Percentiles rank a stretch among this genome's conserved stretches.
phyloP scores from a whole-genome alignment of 345 rosid species.

The Triadica sebifera region DNA sequence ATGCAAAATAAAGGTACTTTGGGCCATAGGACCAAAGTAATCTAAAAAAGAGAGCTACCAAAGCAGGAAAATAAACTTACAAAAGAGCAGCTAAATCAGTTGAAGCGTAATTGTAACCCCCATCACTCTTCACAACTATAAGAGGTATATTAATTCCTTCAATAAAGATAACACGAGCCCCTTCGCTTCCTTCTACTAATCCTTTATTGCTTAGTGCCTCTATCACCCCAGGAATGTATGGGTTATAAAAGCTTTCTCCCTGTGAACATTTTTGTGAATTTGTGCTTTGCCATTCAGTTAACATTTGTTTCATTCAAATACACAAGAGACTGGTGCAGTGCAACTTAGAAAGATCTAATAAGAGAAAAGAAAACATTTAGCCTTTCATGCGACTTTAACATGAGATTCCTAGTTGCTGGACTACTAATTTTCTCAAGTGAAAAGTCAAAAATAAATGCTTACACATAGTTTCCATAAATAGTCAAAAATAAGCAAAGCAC shows the following conservation, averaged over 20 bases:
- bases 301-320: background rate
- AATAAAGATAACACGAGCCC: constrained; percentile 82
- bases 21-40: too few relatives aligned
- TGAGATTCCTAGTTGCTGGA: background rate
- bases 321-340: background rate
- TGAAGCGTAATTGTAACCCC: constrained; percentile 93
- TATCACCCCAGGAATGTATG: constrained; percentile 59
- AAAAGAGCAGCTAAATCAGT: constrained; percentile 93
- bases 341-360: background rate
- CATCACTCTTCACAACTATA: constrained; percentile 94
- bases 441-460: background rate
- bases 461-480: background rate
- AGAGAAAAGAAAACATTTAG: background rate
- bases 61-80: constrained; percentile 35
- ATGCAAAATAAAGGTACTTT: background rate
- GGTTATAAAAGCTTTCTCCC: constrained; percentile 99
- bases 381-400: background rate
- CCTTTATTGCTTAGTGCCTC: constrained; percentile 55
- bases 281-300: background rate
- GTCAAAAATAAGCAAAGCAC: background rate
- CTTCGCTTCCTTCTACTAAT: constrained; percentile 78
- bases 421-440: background rate
- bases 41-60: too few relatives aligned
- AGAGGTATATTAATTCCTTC: constrained; percentile 84
- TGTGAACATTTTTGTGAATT: constrained; percentile 24